Percentiles rank a stretch among this genome's conserved stretches.
Conservation (phyloP, 768 basidiomycete genomes). For the Ramaria rubella region DNA sequence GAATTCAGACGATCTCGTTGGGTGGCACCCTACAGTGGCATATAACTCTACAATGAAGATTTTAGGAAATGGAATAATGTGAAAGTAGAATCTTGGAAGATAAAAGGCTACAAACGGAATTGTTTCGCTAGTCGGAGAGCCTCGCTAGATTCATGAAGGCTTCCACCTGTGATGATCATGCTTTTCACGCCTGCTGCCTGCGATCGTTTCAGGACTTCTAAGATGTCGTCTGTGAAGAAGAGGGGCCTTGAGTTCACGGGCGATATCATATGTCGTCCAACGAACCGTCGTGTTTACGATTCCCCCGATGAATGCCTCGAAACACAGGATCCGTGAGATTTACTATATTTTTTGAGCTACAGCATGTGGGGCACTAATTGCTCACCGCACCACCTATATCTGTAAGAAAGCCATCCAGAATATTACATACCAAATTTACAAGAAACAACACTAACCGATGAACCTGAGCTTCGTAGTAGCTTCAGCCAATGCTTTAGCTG, state of each 20-base stretch:
- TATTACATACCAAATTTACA: neutral
- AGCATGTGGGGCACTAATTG: neutral
- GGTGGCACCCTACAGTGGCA: constrained; percentile 76
- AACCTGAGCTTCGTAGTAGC: constrained; percentile 21
- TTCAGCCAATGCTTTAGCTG: constrained; percentile 16
- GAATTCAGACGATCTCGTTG: constrained; percentile 67
- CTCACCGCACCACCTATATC: constrained; percentile 34
- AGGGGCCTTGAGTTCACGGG: neutral
- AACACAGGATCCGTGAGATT: constrained; percentile 56
- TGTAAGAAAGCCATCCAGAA: constrained; percentile 12
- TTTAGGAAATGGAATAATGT: neutral
- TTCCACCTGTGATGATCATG: constrained; percentile 75
- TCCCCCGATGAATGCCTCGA: constrained; percentile 43
- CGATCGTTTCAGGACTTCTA: constrained; percentile 44
- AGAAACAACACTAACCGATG: constrained; percentile 25
- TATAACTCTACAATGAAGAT: constrained; percentile 43
- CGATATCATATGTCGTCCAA: too few relatives aligned
- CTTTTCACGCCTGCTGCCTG: constrained; percentile 53
- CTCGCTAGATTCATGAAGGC: constrained; percentile 52
- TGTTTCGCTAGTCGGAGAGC: constrained; percentile 57
- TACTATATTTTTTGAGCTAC: constrained; percentile 24
- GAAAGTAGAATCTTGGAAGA: neutral
- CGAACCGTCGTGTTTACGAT: constrained; percentile 44
- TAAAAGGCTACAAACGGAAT: constrained; percentile 34
- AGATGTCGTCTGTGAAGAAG: constrained; percentile 53